Conservation (phyloP, 2,329 filamentous ascomycete species). For the Sarocladium kiliense region DNA sequence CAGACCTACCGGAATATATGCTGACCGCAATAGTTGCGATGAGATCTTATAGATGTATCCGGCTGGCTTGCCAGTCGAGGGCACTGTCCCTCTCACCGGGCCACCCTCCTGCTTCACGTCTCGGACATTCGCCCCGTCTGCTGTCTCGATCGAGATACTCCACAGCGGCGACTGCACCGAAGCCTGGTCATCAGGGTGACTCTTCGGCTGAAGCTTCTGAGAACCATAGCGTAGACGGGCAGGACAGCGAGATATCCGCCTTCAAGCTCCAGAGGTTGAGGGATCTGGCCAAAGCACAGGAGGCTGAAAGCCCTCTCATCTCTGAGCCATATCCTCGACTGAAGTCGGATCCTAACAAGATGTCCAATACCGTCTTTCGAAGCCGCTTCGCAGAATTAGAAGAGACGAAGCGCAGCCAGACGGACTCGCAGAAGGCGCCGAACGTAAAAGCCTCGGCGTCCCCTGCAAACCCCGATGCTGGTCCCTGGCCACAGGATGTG, state of each 20-base stretch:
- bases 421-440: background rate
- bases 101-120: background rate
- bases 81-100: background rate
- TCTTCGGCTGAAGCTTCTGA: background rate
- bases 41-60: slow-evolving; percentile 27
- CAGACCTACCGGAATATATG: background rate
- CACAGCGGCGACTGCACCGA: background rate
- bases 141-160: slow-evolving; percentile 2
- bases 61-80: slow-evolving; percentile 27
- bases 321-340: slow-evolving; percentile 30
- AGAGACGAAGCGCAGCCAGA: background rate
- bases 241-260: background rate
- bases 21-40: slow-evolving; percentile 21
- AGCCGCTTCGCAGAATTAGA: background rate
- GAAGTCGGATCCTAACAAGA: slow-evolving; percentile 19
- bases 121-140: slow-evolving; percentile 5
- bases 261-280: slow-evolving; percentile 13
- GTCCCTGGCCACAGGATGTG: background rate
- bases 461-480: background rate
- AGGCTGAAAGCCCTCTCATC: slow-evolving; percentile 29
- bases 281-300: slow-evolving; percentile 25
- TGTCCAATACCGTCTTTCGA: slow-evolving; percentile 19
- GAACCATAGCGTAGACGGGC: background rate
- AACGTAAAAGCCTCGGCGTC: background rate
- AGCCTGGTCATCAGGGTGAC: too few species aligned